phyloP scores from a whole-genome alignment of 225 moss, liverwort and hornwort genomes.

The Asterella californica region DNA sequence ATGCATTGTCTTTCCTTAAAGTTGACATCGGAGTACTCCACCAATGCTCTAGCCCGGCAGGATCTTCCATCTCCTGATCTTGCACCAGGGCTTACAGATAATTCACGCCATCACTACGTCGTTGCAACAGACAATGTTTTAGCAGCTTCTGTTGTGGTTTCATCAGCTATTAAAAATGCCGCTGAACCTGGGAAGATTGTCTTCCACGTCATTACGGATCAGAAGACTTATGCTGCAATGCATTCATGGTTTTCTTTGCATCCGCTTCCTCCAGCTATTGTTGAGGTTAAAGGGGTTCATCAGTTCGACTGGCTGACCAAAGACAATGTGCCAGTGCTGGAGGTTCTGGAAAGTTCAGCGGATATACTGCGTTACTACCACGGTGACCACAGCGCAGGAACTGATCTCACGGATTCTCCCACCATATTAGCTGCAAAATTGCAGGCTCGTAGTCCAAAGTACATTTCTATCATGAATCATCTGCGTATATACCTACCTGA shows the following conservation, averaged over 20 bases:
- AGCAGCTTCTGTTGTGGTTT: conserved; percentile 89
- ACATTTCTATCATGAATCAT: conserved; percentile 99
- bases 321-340: conserved; percentile 93
- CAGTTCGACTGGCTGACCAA: conserved; percentile 95
- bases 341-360: conserved; percentile 79
- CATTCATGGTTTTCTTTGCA: conserved; percentile 96
- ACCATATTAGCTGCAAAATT: conserved; percentile 81
- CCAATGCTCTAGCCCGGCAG: conserved; percentile 85
- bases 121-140: conserved; percentile 92
- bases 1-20: conserved; percentile 87
- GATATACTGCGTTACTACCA: conserved; percentile 93
- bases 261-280: conserved; percentile 73
- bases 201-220: conserved; percentile 97
- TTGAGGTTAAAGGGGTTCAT: conserved; percentile 97
- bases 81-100: conserved; percentile 75
- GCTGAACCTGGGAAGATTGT: conserved; percentile 73
- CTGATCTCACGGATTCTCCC: conserved; percentile 85
- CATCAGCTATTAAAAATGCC: conserved; percentile 70
- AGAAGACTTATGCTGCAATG: conserved; percentile 97
- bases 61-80: conserved; percentile 92
- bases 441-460: conserved; percentile 93
- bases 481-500: conserved; percentile 96
- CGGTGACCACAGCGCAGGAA: conserved; percentile 82
- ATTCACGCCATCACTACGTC: conserved; percentile 66
- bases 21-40: conserved; percentile 88